A percentile compares a stretch with the other conserved stretches of the same genome.
These are phyloP conservation scores for Falciphora oryzae DNA, from an alignment of 2,329 filamentous ascomycete genomes.

Conservation along the genomic window DNA sequence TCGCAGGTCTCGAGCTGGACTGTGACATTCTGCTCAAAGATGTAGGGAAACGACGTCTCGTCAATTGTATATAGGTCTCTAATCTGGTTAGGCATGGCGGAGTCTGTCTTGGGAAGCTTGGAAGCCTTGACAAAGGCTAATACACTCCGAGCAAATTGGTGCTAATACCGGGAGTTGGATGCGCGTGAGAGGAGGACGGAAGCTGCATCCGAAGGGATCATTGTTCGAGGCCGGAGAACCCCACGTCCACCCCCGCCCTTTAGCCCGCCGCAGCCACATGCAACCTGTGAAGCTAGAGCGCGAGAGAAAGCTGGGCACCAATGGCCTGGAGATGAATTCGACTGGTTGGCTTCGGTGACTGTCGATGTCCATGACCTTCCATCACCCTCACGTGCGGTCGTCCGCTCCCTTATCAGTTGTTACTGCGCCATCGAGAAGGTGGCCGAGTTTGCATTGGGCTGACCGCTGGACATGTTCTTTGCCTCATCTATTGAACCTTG, in stretches of 20 bases:
- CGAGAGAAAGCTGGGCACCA: not conserved
- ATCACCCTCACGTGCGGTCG: no score
- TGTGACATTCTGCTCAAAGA: conserved; percentile 32
- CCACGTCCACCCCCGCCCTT: not conserved
- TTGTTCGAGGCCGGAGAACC: not conserved
- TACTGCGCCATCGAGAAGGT: no score
- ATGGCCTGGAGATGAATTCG: not conserved
- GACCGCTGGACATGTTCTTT: no score
- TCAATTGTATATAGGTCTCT: conserved; percentile 25
- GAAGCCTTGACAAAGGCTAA: no score
- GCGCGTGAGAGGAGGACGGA: not conserved
- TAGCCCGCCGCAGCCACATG: not conserved
- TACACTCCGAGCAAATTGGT: not conserved
- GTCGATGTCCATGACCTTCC: no score
- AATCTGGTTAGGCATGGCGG: conserved; percentile 25
- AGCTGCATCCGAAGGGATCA: not conserved
- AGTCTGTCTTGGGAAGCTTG: not conserved
- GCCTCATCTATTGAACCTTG: no score
- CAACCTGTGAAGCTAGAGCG: not conserved
- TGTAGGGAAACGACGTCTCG: conserved; percentile 31
- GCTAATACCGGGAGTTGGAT: not conserved
- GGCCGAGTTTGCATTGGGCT: no score
- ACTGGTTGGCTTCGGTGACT: no score
- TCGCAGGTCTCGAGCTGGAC: conserved; percentile 25
- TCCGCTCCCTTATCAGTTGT: no score